A percentile compares a stretch with the other conserved stretches of the same genome.
Evolutionary conservation across 2,329 filamentous ascomycete species (phyloP).

Genomic region (Madurella fahalii): DNA sequence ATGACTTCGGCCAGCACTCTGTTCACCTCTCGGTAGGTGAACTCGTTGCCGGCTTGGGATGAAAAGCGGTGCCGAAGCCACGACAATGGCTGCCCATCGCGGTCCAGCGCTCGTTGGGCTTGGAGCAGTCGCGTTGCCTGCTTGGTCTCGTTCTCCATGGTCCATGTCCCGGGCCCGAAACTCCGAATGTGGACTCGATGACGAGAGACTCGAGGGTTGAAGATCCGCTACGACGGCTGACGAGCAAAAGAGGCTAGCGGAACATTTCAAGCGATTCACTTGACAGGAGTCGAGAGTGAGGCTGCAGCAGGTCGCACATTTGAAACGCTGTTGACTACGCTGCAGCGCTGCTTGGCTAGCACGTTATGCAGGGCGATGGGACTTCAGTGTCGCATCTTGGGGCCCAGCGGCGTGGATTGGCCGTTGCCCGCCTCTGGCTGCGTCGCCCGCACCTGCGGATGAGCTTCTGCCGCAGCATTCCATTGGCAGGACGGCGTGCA

Average conservation of each 20-base stretch:
- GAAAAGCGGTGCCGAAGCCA: constrained; percentile 22
- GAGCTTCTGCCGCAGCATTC: neutral
- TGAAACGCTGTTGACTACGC: neutral
- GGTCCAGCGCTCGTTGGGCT: constrained; percentile 17
- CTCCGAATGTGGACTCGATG: neutral
- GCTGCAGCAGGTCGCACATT: neutral
- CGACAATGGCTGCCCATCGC: constrained; percentile 17
- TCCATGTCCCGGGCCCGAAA: neutral
- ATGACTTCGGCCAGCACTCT: constrained; percentile 25
- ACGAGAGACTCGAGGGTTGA: neutral
- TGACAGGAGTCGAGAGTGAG: neutral
- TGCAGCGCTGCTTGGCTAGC: too few relatives aligned
- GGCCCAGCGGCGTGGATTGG: neutral
- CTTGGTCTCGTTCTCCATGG: constrained; percentile 22
- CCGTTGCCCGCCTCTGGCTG: neutral
- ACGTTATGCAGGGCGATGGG: too few relatives aligned
- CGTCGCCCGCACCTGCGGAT: neutral
- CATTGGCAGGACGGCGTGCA: neutral
- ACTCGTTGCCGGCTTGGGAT: constrained; percentile 17
- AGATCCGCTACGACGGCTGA: neutral
- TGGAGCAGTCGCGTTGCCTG: constrained; percentile 23
- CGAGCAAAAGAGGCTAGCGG: neutral
- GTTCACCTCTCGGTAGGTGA: constrained; percentile 26
- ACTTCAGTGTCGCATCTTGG: neutral
- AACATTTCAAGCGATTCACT: neutral